A percentile compares a stretch with the other conserved stretches of the same genome.
Conservation (phyloP, 352 stramenopile species). For the Halophytophthora batemanensis region DNA sequence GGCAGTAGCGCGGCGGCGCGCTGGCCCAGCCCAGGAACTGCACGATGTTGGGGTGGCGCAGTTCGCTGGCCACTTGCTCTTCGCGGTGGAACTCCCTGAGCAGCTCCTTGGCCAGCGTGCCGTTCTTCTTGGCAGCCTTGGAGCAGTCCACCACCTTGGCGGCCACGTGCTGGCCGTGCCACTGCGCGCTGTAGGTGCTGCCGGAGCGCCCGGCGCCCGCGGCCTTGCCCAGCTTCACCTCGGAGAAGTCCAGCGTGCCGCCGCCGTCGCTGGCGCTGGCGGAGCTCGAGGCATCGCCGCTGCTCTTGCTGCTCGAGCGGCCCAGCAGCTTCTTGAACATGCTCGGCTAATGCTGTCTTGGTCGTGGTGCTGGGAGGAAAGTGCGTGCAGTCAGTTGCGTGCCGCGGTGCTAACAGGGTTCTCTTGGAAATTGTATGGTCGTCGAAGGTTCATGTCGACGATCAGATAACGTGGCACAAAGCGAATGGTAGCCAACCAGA, state of each 20-base stretch:
- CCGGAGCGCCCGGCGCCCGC: constrained; percentile 51
- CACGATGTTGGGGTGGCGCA: constrained; percentile 58
- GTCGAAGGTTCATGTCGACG: too few relatives aligned
- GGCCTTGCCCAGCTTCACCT: constrained; percentile 40
- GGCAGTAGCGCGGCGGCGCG: constrained; percentile 47
- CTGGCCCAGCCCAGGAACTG: constrained; percentile 53
- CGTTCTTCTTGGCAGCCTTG: constrained; percentile 22
- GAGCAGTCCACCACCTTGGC: constrained; percentile 51
- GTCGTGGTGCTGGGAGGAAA: too few relatives aligned
- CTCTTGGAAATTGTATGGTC: too few relatives aligned
- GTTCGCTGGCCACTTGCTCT: constrained; percentile 49
- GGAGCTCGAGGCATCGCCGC: too few relatives aligned
- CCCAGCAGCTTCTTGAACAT: too few relatives aligned
- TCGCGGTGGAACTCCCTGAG: constrained; percentile 55
- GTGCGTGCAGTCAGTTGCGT: too few relatives aligned
- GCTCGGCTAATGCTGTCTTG: too few relatives aligned
- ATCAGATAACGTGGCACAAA: too few relatives aligned
- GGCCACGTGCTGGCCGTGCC: constrained; percentile 45
- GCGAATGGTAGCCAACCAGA: too few relatives aligned
- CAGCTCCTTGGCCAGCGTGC: constrained; percentile 40
- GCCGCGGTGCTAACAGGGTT: too few relatives aligned
- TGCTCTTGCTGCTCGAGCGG: too few relatives aligned
- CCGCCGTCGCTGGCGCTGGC: too few relatives aligned
- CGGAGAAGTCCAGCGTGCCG: constrained; percentile 29
- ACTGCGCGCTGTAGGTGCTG: constrained; percentile 50